Percentiles rank a stretch among this genome's conserved stretches.
phyloP scores from a whole-genome alignment of 805 yeast genomes.

The Nakazawaea holstii region DNA sequence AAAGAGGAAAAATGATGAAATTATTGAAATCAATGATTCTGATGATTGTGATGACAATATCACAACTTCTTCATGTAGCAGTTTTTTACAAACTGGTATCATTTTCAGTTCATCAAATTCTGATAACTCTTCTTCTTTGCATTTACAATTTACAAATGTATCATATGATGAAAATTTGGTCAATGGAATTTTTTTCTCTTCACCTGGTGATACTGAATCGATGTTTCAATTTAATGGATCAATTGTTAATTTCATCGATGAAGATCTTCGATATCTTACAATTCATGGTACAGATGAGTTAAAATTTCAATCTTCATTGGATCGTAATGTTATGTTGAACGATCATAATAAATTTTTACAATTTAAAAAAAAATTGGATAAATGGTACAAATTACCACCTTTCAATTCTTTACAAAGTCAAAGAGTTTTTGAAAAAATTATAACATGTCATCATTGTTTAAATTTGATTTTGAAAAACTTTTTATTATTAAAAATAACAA shows the following conservation, averaged over 20 bases:
- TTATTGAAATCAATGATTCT: too few relatives aligned
- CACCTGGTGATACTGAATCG: not conserved
- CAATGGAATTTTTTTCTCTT: slow-evolving; percentile 1
- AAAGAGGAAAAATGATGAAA: not conserved
- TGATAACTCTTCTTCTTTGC: not conserved
- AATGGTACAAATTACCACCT: slow-evolving; percentile 32
- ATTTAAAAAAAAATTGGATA: slow-evolving; percentile 23
- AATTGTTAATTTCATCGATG: slow-evolving; percentile 23
- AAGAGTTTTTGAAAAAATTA: slow-evolving; percentile 26
- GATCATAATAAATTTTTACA: slow-evolving; percentile 20
- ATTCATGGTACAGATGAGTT: slow-evolving; percentile 21
- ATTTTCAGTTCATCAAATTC: too few relatives aligned
- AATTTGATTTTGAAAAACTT: slow-evolving; percentile 23
- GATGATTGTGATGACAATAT: not conserved
- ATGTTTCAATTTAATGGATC: slow-evolving; percentile 20
- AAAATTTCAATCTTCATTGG: slow-evolving; percentile 13
- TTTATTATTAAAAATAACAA: slow-evolving; percentile 22
- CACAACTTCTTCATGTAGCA: not conserved
- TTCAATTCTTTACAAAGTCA: slow-evolving; percentile 24
- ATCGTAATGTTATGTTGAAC: slow-evolving; percentile 16
- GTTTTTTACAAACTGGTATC: slow-evolving; percentile 6
- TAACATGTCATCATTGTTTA: slow-evolving; percentile 24
- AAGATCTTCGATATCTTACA: slow-evolving; percentile 22
- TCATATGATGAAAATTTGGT: slow-evolving; percentile 3
- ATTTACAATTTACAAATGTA: not conserved